Percentiles rank a stretch among this genome's conserved stretches.
Conservation (phyloP, 768 basidiomycete species). For the Cantharellus anzutake region DNA sequence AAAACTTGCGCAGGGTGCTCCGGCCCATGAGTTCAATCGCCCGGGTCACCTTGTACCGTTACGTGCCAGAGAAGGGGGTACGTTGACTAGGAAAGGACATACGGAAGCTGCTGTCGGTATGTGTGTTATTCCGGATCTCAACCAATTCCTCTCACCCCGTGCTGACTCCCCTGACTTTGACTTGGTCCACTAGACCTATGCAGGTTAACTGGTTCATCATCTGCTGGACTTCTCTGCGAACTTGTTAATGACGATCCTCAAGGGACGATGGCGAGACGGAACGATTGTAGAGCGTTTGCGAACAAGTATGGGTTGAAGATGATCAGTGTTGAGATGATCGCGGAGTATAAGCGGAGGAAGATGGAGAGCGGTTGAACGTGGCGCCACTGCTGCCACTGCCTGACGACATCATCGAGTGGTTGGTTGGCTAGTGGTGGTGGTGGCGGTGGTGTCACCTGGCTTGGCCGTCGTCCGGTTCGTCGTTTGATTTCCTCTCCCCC, state of each 20-base stretch:
- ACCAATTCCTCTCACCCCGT: background rate
- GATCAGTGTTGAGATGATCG: slow-evolving; percentile 67
- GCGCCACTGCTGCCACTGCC: too few relatives aligned
- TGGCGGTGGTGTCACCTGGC: too few relatives aligned
- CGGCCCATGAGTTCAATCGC: slow-evolving; percentile 58
- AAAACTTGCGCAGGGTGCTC: slow-evolving; percentile 38
- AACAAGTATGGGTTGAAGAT: slow-evolving; percentile 79
- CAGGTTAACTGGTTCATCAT: slow-evolving; percentile 41
- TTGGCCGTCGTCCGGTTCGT: too few relatives aligned
- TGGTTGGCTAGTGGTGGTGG: too few relatives aligned
- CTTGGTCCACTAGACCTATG: slow-evolving; percentile 44
- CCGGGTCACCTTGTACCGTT: slow-evolving; percentile 95
- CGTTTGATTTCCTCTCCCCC: too few relatives aligned
- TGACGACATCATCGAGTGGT: too few relatives aligned
- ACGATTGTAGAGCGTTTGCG: slow-evolving; percentile 85
- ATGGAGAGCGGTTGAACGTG: background rate
- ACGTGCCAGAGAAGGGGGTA: slow-evolving; percentile 69
- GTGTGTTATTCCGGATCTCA: slow-evolving; percentile 5
- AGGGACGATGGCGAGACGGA: slow-evolving; percentile 87
- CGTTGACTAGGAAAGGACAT: slow-evolving; percentile 76
- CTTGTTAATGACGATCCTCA: slow-evolving; percentile 78
- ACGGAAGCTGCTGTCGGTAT: slow-evolving; percentile 66
- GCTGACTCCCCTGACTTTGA: background rate
- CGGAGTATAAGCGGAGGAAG: slow-evolving; percentile 14
- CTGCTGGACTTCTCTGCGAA: slow-evolving; percentile 80